These are phyloP conservation scores for Cucurbita maxima DNA, from an alignment of 306 rosid species.

Conservation along the genomic window DNA sequence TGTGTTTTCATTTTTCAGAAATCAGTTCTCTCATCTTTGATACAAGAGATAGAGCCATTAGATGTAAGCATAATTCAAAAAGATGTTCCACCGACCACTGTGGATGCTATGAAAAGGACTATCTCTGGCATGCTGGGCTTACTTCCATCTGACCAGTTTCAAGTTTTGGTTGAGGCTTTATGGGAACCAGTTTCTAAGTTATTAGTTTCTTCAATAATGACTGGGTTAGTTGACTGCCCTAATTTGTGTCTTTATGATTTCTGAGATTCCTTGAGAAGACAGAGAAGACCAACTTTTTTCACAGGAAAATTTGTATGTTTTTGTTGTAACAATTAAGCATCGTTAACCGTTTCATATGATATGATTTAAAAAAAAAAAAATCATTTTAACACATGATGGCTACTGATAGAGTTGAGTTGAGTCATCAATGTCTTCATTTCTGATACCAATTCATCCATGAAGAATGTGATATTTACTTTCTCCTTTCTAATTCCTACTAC, in stretches of 20 bases:
- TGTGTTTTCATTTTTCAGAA: constrained; percentile 26
- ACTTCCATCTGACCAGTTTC: constrained; percentile 85
- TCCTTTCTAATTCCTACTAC: neutral
- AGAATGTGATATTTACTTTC: neutral
- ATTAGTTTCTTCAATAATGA: constrained; percentile 85
- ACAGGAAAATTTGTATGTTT: neutral
- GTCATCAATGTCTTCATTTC: neutral
- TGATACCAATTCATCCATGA: neutral
- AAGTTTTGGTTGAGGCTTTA: constrained; percentile 71
- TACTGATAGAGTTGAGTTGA: neutral
- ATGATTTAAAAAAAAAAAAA: neutral
- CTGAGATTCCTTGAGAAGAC: neutral
- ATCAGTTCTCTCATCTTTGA: constrained; percentile 49
- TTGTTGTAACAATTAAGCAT: neutral
- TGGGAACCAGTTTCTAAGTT: constrained; percentile 89
- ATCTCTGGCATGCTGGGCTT: constrained; percentile 91
- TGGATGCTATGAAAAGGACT: constrained; percentile 92
- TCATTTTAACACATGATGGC: neutral
- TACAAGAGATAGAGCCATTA: constrained; percentile 89
- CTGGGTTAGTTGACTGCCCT: constrained; percentile 43
- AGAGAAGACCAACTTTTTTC: neutral
- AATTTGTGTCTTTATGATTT: neutral
- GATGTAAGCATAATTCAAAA: constrained; percentile 72
- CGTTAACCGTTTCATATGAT: neutral
- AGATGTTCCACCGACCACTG: constrained; percentile 71